Evolutionary conservation across 2,329 filamentous ascomycete species (phyloP), one percentile per base, ranked within the genome.

Genomic region (Aureobasidium sp.): DNA sequence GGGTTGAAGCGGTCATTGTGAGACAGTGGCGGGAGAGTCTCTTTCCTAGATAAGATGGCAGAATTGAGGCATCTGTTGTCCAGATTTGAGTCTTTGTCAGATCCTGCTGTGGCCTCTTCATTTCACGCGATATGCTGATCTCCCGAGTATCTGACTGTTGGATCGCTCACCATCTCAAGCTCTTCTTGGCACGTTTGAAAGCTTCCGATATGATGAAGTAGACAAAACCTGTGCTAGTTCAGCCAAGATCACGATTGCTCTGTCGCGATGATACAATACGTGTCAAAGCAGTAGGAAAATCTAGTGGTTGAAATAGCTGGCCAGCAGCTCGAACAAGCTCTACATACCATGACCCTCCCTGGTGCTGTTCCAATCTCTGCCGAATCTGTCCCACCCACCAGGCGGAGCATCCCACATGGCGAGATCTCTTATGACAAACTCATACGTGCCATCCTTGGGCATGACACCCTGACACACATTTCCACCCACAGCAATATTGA

Each of bases 401-500:
- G 77, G 74, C 0, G 80, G 80, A 67, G 80, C 79, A 47, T 82
- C 80, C 36, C 74, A 77, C 76, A 85, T 76, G 65, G 76, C 79
- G 53, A 86, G 65, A 27, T 76, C 75, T 62, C 82, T 79, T 0
- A 86, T 73, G 2, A 84, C 77, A 71, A 85, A 77, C 62, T 85
- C 83, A 67, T 86, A 85, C 26, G 73, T 70, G 0, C 83, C 83
- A 65, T 84, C 78, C 0, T 67, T 70, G 0, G 83, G 83, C 15
- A 75, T 71, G 67, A 76, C 77, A 0, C 81, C 82, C 17, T 77
- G 71, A 65, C 82, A 84, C 5, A 85, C 83, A 63, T 82, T 84
- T 0, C 83, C 83, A 0, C 83, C 83, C 80, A 86, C 84, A 1
- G 83, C 83, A n/a, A 86, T 76, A 63, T 86, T 86, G 20, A 86